A percentile compares a stretch with the other conserved stretches of the same genome.
Conservation (phyloP, 2,329 filamentous ascomycete genomes). For the Daldinia sp. region DNA sequence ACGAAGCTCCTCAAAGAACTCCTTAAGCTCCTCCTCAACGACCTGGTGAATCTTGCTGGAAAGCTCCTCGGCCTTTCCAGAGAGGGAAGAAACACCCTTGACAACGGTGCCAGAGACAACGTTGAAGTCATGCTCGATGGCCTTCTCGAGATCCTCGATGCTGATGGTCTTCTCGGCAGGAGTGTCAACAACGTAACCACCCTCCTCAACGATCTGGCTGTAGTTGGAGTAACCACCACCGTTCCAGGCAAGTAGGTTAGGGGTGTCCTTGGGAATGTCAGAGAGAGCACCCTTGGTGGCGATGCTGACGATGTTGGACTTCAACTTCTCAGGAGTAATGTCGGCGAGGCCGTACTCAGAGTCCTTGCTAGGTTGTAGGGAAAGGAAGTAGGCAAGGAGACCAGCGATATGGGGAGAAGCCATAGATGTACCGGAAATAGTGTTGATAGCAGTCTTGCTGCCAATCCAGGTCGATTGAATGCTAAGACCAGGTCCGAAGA, state of each 20-base stretch:
- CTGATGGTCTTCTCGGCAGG: constrained; percentile 52
- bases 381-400: constrained; percentile 97
- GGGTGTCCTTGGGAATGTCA: constrained; percentile 85
- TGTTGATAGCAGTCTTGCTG: constrained; percentile 95
- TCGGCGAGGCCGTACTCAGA: constrained; percentile 90
- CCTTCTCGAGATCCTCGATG: constrained; percentile 68
- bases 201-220: constrained; percentile 78
- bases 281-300: constrained; percentile 80
- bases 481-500: constrained; percentile 97
- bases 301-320: constrained; percentile 84
- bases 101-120: constrained; percentile 65
- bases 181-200: constrained; percentile 69
- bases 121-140: constrained; percentile 68
- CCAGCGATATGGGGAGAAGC: constrained; percentile 96
- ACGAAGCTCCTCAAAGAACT: constrained; percentile 64
- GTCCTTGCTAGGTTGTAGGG: constrained; percentile 87
- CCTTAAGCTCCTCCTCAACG: constrained; percentile 67
- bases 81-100: constrained; percentile 61
- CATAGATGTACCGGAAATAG: constrained; percentile 99
- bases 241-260: constrained; percentile 98
- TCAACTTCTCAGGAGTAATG: constrained; percentile 93
- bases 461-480: constrained; percentile 99
- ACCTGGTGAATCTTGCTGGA: constrained; percentile 69
- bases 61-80: constrained; percentile 67
- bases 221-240: constrained; percentile 95